Base-by-base conservation (phyloP, 768 basidiomycete genomes). In the Leccinum disarticulatum region DNA sequence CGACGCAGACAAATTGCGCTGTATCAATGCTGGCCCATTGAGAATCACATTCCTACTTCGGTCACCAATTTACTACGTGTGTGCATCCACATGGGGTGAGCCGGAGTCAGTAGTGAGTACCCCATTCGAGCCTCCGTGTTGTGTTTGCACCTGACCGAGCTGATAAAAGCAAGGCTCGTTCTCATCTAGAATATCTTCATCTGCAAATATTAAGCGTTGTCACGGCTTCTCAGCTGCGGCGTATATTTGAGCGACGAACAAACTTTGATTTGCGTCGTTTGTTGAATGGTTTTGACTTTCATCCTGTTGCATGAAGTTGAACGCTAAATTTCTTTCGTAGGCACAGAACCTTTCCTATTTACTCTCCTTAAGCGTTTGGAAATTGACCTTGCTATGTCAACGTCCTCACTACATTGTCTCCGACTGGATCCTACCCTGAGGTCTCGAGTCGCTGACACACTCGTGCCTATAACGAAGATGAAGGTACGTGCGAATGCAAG, bases 111-210 rank as follows among this genome's bases (percentile, higher is more conserved):
- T 98, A 63, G 95, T 98, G 77, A 76, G 93, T 79, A 54, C 58
- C 36, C 17, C 46, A 17, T 15, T 22, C 27, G 28, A 28, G 8
- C 25, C 19, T 50, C 31, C 31, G 49, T 38, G 49, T 35, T 35
- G 27, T 49, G 27, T 52, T 55, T 50, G 53, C 55, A 59, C 50
- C 64, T 61, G 66, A 61, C 78, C 68, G 76, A 67, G 59, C 73
- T 79, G 70, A 69, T 76, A 80, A 77, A 88, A 87, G 83, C 57
- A 87, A 98, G 96, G 88, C 90, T 64, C 84, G 96, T 57, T 83
- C 86, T 22, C 97, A 98, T 78, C 83, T 99, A 61, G 96, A 98
- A 73, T 97, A 97, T 74, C 79, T 98, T 8, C 91, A 99, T 71
- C 79, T 98, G 3, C 95, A 97, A 74, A 91, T 98, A 57, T 74